These are phyloP conservation scores for Ceratocystis diversiconidia DNA, from an alignment of 2,329 filamentous ascomycete genomes.

Conservation along the genomic window DNA sequence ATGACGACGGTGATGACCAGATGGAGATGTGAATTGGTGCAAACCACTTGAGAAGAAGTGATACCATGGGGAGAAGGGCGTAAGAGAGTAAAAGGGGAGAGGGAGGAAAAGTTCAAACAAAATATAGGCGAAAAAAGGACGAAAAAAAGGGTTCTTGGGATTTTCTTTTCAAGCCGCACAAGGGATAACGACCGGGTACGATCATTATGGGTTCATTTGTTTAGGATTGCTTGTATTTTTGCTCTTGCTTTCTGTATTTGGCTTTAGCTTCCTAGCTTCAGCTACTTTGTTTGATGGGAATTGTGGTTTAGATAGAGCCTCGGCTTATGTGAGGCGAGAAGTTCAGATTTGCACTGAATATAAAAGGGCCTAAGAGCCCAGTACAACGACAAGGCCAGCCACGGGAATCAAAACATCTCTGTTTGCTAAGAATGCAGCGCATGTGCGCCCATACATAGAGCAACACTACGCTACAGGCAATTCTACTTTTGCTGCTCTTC, in stretches of 20 bases:
- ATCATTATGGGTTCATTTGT: neutral
- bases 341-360: constrained; percentile 2
- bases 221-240: neutral
- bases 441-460: too few species aligned
- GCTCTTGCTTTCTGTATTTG: neutral
- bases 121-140: neutral
- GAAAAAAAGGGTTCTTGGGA: neutral
- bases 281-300: constrained; percentile 4
- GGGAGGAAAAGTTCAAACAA: neutral
- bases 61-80: neutral
- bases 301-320: constrained; percentile 7
- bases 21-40: constrained; percentile 16
- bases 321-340: neutral
- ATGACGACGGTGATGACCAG: constrained; percentile 19
- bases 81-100: neutral
- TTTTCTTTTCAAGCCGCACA: constrained; percentile 8
- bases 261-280: neutral
- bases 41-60: neutral
- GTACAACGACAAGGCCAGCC: neutral
- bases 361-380: neutral
- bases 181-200: constrained; percentile 8
- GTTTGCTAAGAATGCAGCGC: too few species aligned
- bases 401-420: neutral
- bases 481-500: neutral
- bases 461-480: too few species aligned